Evolutionary conservation across 345 rosid genomes (phyloP), one percentile per base, ranked within the genome.

Genomic region (Lagerstroemia speciosa): DNA sequence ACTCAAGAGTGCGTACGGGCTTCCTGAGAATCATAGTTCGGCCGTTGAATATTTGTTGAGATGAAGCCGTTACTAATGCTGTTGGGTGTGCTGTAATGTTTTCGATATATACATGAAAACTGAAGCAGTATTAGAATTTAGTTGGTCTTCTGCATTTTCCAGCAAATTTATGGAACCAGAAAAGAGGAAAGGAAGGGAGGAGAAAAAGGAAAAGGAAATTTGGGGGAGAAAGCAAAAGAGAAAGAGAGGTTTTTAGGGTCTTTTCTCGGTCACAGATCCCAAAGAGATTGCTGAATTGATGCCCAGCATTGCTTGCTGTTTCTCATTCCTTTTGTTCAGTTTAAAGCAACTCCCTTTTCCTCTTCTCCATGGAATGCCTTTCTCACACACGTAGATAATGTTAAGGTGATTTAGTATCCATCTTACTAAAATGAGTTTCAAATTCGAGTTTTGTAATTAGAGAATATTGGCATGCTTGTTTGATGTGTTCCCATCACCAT

Each of bases 201-300:
- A 68, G 19, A 48, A 29, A 34, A 12, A 32, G 40, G 53, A 58
- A 37, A 62, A n/a, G 38, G 53, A 27, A 24, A 32, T 26, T 16
- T 62, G 30, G 50, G 36, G 55, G 38, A 26, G 38, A 79, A 73
- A 84, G 63, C 34, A 58, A 58, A 58, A 58, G 63, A 58, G 63
- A 58, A 58, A 58, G 63, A 58, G 33, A 10, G 33, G 34, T 53
- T 53, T 53, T 53, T 20, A 84, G 85, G 75, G 80, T 92, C 85
- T 91, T 87, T 90, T 88, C 93, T 85, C 91, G 83, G 64, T 77
- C 93, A 80, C 98, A 85, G 98, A 93, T 93, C 98, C 98, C 97
- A 69, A 93, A 81, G 87, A 86, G 83, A 78, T 82, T 91, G 91
- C 89, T 78, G 81, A 82, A 76, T 78, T 68, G 77, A 80, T 87